A percentile compares a stretch with the other conserved stretches of the same genome.
Conservation (phyloP, 2,329 filamentous ascomycete species). For the Aspergillus fischeri region DNA sequence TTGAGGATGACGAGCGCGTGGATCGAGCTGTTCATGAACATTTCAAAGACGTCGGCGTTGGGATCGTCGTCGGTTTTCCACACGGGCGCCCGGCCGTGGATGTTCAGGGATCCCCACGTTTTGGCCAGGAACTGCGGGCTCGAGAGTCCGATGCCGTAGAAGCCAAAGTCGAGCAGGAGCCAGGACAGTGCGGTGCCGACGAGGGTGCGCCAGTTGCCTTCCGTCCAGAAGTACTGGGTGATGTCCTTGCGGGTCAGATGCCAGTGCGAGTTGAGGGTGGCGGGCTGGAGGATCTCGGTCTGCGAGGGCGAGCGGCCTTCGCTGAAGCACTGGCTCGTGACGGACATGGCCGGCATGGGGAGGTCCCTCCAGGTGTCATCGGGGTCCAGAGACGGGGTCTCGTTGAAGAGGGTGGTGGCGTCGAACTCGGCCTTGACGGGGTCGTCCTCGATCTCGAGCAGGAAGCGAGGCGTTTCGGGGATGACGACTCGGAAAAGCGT, state of each 20-base stretch:
- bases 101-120: slow-evolving; percentile 35
- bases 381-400: slow-evolving; percentile 19
- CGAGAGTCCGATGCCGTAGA: slow-evolving; percentile 53
- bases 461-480: slow-evolving; percentile 63
- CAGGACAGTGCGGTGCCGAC: slow-evolving; percentile 48
- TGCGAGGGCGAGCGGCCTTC: slow-evolving; percentile 20
- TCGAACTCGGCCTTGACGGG: slow-evolving; percentile 56
- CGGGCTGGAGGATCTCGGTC: slow-evolving; percentile 26
- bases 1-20: slow-evolving; percentile 40
- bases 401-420: slow-evolving; percentile 56
- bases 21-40: slow-evolving; percentile 37
- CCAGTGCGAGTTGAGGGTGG: slow-evolving; percentile 42
- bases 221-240: slow-evolving; percentile 39
- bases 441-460: slow-evolving; percentile 61
- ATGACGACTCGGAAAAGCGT: slow-evolving; percentile 64
- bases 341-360: slow-evolving; percentile 23
- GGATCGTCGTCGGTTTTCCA: slow-evolving; percentile 36
- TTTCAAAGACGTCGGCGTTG: slow-evolving; percentile 40
- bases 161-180: slow-evolving; percentile 56
- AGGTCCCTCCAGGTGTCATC: slow-evolving; percentile 25
- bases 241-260: slow-evolving; percentile 36
- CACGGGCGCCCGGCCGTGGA: slow-evolving; percentile 24
- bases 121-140: slow-evolving; percentile 41
- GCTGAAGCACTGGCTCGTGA: slow-evolving; percentile 21
- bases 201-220: slow-evolving; percentile 42